A percentile compares a stretch with the other conserved stretches of the same genome.
Evolutionary conservation across 108 stramenopile species (phyloP).

Genomic region (Licmophora abbreviata): DNA sequence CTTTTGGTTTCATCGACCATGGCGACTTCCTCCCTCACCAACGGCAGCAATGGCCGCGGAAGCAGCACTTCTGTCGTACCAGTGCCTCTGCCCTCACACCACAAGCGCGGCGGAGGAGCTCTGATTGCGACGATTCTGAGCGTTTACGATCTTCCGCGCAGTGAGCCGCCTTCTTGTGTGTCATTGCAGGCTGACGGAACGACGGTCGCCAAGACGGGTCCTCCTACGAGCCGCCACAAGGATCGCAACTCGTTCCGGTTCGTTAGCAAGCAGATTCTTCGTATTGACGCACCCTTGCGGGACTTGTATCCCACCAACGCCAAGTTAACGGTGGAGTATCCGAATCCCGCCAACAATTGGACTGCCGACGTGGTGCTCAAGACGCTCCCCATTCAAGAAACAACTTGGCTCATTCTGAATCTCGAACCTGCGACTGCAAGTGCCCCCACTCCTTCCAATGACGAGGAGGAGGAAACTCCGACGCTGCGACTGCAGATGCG

Average conservation of each 20-base stretch:
- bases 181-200: constrained; percentile 23
- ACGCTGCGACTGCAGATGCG: constrained; percentile 65
- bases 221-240: constrained; percentile 61
- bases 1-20: too few species aligned
- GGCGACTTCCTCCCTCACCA: too few species aligned
- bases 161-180: constrained; percentile 41
- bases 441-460: not conserved
- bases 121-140: constrained; percentile 51
- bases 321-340: constrained; percentile 2
- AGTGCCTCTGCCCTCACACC: too few species aligned
- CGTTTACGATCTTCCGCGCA: constrained; percentile 57
- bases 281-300: not conserved
- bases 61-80: too few species aligned
- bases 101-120: constrained; percentile 25
- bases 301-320: constrained; percentile 4
- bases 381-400: constrained; percentile 44
- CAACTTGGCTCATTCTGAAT: constrained; percentile 69
- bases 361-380: constrained; percentile 6
- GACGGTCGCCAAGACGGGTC: constrained; percentile 33
- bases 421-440: constrained; percentile 15
- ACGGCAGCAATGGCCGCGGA: too few species aligned
- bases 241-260: constrained; percentile 78
- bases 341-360: constrained; percentile 2
- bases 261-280: not conserved
- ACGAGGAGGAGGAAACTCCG: constrained; percentile 29